A percentile compares a stretch with the other conserved stretches of the same genome.
Evolutionary conservation across 1,284 basidiomycete species (phyloP).

Genomic region (Pseudozyma hubeiensis): DNA sequence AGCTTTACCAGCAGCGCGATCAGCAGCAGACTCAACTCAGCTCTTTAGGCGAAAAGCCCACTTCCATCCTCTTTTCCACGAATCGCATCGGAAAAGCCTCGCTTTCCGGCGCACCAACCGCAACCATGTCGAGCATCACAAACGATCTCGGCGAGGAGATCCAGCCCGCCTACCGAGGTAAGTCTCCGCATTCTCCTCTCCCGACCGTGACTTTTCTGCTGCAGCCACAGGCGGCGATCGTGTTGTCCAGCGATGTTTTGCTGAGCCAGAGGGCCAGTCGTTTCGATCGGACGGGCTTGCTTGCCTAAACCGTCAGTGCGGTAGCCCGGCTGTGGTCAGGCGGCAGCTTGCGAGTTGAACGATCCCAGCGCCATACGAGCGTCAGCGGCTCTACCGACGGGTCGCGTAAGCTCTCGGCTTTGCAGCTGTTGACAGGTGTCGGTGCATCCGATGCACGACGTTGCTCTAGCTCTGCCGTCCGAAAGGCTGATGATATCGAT

Average conservation of each 20-base stretch:
- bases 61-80: background rate
- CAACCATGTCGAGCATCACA: conserved; percentile 50
- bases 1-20: conserved; percentile 34
- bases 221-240: no score
- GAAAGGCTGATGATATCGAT: background rate
- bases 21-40: conserved; percentile 9
- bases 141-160: conserved; percentile 64
- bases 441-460: conserved; percentile 6
- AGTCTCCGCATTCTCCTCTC: conserved; percentile 13
- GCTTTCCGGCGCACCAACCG: conserved; percentile 7
- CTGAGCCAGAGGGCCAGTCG: background rate
- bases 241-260: no score
- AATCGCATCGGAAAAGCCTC: conserved; percentile 9
- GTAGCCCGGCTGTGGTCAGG: no score
- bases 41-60: conserved; percentile 3
- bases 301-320: no score
- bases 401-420: no score
- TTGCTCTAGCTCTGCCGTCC: background rate
- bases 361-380: no score
- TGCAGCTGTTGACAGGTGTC: conserved; percentile 8
- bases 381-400: background rate
- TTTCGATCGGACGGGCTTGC: no score
- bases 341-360: no score
- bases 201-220: no score
- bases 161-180: conserved; percentile 56